A percentile compares a stretch with the other conserved stretches of the same genome.
Conservation (phyloP, 1,284 basidiomycete genomes). For the Fomes fomentarius region DNA sequence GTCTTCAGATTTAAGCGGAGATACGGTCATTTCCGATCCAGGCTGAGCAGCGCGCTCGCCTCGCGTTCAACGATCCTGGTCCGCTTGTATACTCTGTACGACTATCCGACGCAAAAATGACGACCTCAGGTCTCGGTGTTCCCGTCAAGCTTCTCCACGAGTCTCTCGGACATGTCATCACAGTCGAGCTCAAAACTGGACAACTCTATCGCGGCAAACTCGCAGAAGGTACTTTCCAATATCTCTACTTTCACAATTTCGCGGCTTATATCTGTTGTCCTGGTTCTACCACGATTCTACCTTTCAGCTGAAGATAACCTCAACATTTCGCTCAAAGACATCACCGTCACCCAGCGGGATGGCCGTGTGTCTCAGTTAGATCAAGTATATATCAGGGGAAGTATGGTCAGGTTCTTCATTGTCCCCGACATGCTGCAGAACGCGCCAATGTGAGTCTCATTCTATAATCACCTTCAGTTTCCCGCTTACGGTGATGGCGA, state of each 20-base stretch:
- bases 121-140: constrained; percentile 72
- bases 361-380: constrained; percentile 99
- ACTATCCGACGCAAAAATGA: constrained; percentile 30
- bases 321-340: constrained; percentile 95
- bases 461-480: not conserved
- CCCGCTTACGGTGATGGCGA: not conserved
- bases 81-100: not conserved
- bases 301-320: constrained; percentile 94
- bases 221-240: constrained; percentile 75
- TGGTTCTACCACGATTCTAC: too few species aligned
- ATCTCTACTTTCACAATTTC: too few species aligned
- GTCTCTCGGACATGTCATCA: constrained; percentile 95
- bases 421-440: constrained; percentile 99
- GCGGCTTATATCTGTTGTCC: too few species aligned
- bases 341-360: constrained; percentile 97
- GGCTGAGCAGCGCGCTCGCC: not conserved
- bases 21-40: too few species aligned
- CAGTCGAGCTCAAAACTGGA: constrained; percentile 97
- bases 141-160: constrained; percentile 93
- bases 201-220: constrained; percentile 97
- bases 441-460: constrained; percentile 88
- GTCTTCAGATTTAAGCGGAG: too few species aligned
- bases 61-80: constrained; percentile 6
- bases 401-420: constrained; percentile 98
- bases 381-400: constrained; percentile 98